Evolutionary conservation across 805 yeast species (phyloP), one percentile per base, ranked within the genome.

Genomic region (Candida adriatica): DNA sequence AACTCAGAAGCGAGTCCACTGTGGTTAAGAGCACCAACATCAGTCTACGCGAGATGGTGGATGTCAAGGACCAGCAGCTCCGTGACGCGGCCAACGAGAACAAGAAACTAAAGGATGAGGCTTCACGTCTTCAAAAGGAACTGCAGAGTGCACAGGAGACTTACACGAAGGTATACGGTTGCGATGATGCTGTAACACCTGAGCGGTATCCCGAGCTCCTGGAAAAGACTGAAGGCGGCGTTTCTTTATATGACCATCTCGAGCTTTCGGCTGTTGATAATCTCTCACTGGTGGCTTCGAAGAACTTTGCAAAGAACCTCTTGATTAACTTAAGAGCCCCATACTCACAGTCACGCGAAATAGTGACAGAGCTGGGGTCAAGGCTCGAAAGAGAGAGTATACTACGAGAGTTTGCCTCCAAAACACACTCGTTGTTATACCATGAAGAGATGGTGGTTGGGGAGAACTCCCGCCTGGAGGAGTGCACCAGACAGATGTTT

Each of bases 301-400:
- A 59, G 20, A 61, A 60, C 38, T 39, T 55, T 4, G 42, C 61
- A 18, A 61, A 61, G 37, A 53, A 59, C 38, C 35, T 61, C 7
- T 38, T 58, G 26, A 37, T 57, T 3, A 37, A 53, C 18, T 46
- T 61, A 26, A 49, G 49, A 10, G 49, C 59, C 13, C 63, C 65
- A 11, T 51, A 44, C 25, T 35, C 52, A 10, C 43, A 55, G 25
- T 36, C 57, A 7, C 42, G 46, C 20, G 35, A 43, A 21, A 39
- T 37, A 21, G 39, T 61, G 8, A 51, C 59, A 4, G 30, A 45
- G 10, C 45, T 59, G 8, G 53, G 42, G 2, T 41, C 45, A 3
- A 38, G 45, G 11, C 34, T 58, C 13, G 45, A 52, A 20, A 56
- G 50, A 19, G 53, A 56, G 26, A 45, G 46, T 6, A 34, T 54